Evolutionary conservation across 208 protist species (phyloP).

Genomic region (Crithidia fasciculata): DNA sequence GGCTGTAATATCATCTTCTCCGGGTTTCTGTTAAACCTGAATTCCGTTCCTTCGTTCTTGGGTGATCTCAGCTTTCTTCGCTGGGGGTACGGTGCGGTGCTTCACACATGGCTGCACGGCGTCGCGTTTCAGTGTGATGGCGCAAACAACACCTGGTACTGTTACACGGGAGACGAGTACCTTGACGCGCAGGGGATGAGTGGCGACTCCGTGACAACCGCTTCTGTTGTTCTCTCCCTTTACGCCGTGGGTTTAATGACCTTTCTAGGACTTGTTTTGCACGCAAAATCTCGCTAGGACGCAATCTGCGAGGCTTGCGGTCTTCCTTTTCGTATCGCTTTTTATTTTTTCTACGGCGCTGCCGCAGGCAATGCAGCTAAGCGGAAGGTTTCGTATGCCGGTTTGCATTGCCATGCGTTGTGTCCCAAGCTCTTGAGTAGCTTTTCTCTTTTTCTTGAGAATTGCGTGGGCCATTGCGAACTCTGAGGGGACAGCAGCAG

Average conservation of each 20-base stretch:
- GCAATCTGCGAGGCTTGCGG: background rate
- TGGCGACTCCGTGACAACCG: conserved; percentile 41
- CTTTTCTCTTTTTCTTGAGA: background rate
- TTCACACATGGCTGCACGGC: conserved; percentile 49
- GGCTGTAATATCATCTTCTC: conserved; percentile 61
- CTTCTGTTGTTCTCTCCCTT: conserved; percentile 13
- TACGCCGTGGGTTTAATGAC: conserved; percentile 17
- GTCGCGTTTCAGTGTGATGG: conserved; percentile 63
- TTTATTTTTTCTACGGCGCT: background rate
- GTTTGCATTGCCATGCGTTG: too few relatives aligned
- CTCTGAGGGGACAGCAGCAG: too few relatives aligned
- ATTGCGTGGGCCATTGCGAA: background rate
- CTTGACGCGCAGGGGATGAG: conserved; percentile 48
- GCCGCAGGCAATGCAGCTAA: too few relatives aligned
- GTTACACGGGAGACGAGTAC: conserved; percentile 65
- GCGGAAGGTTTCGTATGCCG: too few relatives aligned
- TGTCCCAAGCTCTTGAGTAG: too few relatives aligned
- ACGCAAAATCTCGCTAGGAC: background rate
- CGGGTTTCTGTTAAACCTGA: conserved; percentile 71
- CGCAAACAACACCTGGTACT: conserved; percentile 65
- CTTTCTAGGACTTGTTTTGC: conserved; percentile 1
- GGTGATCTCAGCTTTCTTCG: conserved; percentile 52
- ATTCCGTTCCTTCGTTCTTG: conserved; percentile 40
- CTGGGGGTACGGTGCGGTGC: conserved; percentile 64
- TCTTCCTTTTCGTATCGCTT: background rate